Base-by-base conservation (phyloP, 1,139 yeast genomes). In the Hansenula lynferdii region DNA sequence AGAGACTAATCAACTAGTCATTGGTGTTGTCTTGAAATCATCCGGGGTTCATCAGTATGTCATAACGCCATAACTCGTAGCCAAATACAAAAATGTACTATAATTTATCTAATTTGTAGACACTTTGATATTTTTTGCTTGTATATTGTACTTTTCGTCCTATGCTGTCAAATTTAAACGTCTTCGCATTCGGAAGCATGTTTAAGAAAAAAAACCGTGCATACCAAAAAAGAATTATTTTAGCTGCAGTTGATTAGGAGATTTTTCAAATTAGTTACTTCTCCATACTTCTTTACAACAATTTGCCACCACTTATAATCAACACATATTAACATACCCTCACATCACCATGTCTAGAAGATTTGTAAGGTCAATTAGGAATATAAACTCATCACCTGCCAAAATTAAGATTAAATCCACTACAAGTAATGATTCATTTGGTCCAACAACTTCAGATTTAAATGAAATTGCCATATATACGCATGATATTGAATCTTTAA, bases 361-460 rank as follows among this genome's bases (percentile, higher is more conserved):
- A 30, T 68, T 89, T 47, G 81, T 87, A 37, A 83, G 97, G 58
- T 79, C 86, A 38, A 80, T 92, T 52, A 87, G 87, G 61, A 92
- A 90, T 63, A 90, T 89, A 57, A 97, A 96, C 33, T 89, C 92
- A 65, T 77, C 96, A 4, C 65, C 84, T 8, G 83, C 87, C 8
- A 97, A 94, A 61, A 78, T 87, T 28, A 69, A 85, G 60, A 96
- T 90, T 28, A 77, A 97, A 56, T 84, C 85, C 55, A 96, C 97
- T 40, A 92, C 99, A 2, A 80, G 95, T 44, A 92, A 92, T 56
- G 96, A 86, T 49, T 72, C 92, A 2, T 72, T 80, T 43, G 95
- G 96, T 8, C 97, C 98, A 16, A 75, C 85, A 31, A 76, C 87
- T 26, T 71, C 72, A 40, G 87, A 85, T 48, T 77, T 94, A 82